Evolutionary conservation across 1,284 basidiomycete species (phyloP), one percentile per base, ranked within the genome.

Genomic region (Ustilago loliicola): DNA sequence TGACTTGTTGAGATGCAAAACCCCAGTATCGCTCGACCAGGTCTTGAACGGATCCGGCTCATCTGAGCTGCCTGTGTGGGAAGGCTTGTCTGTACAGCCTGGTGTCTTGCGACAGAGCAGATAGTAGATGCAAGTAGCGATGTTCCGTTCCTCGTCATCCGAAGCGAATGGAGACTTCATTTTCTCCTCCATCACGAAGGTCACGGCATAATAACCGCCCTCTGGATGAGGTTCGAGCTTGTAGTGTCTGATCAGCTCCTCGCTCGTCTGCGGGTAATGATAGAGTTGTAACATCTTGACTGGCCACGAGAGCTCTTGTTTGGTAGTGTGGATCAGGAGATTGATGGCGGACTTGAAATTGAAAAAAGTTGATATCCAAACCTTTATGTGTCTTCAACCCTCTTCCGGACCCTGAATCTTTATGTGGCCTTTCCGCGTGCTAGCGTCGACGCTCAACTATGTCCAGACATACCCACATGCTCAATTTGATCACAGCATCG

Each of bases 81-180:
- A 1, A 15, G 70, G 73, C 53, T 58, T 63, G 32, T 65, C 61
- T 25, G 54, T 27, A 25, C 60, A 61, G 32, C 64, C 75, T 11
- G 32, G 30, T 2, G 62, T 36, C 60, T 75, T 69, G 68, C 72
- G 67, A n/a, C 70, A 72, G 3, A 81, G 62, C 1, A 81, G 62
- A 36, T 79, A 79, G 62, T 77, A 81, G 36, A 81, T 81, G 55
- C 66, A 77, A 9, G 64, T 71, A 11, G 71, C 67, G 8, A 81
- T 66, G 57, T 38, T 56, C 32, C 79, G 75, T 3, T 64, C 42
- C 21, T 71, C 67, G 25, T 54, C n/a, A 29, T 73, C 66, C 25
- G 55, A 58, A 27, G 72, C 72, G 32, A 75, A 80, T 13, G 77
- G 76, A n/a, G 72, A 76, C 29, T 66, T 55, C 10, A 71, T 58